A percentile compares a stretch with the other conserved stretches of the same genome.
Evolutionary conservation across 2,329 filamentous ascomycete genomes (phyloP).

Genomic region (Penicillium sp.): DNA sequence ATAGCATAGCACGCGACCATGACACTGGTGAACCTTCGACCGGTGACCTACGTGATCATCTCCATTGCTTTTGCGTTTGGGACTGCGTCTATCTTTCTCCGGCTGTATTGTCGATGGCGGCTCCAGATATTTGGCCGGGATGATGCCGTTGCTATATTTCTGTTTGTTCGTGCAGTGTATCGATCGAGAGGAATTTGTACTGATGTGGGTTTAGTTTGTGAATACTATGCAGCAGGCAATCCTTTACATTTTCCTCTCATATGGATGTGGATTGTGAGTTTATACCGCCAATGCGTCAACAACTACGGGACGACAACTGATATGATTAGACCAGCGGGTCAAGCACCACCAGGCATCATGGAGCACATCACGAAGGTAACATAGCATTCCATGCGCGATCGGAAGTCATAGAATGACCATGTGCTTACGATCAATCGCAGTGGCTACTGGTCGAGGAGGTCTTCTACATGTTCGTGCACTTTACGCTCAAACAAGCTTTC

Average conservation of each 20-base stretch:
- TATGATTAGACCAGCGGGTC: neutral
- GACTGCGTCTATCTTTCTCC: neutral
- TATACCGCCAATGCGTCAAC: neutral
- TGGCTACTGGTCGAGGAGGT: neutral
- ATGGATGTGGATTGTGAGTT: neutral
- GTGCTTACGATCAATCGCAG: neutral
- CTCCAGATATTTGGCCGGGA: neutral
- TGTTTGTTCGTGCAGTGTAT: neutral
- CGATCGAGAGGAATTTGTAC: accelerated
- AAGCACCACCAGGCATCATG: neutral
- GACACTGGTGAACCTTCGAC: neutral
- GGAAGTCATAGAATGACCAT: too few relatives aligned
- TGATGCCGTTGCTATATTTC: neutral
- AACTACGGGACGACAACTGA: neutral
- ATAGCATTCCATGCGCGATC: too few relatives aligned
- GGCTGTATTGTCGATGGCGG: neutral
- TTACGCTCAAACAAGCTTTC: neutral
- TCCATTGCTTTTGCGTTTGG: neutral
- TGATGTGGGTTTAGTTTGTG: neutral
- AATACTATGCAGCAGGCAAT: neutral
- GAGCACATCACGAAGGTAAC: neutral
- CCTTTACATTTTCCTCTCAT: neutral
- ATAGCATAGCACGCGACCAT: neutral
- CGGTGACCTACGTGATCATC: neutral
- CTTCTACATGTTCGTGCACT: neutral